Evolutionary conservation across 768 basidiomycete genomes (phyloP), one percentile per base, ranked within the genome.

Genomic region (Porphyrellus cyaneotinctus): DNA sequence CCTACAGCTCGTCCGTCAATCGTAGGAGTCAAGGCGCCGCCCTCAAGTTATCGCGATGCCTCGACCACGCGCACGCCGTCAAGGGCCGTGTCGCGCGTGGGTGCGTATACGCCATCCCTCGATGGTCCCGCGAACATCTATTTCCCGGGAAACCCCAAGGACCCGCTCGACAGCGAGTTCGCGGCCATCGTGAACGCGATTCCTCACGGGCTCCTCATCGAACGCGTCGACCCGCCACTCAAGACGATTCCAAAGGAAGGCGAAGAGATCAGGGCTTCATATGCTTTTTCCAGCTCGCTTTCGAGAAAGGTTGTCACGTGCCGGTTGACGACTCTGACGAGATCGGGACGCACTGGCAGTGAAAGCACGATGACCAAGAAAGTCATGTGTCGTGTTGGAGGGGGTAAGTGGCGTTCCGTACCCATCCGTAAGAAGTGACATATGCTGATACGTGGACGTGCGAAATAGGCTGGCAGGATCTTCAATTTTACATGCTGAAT

Each of bases 341-440:
- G 91, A 43, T 72, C 79, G 12, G 77, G 75, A 64, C 74, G 69
- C 20, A 64, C 69, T 32, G 67, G 75, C 44, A 74, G 75, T 51
- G 62, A 70, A 58, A 49, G 56, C 46, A 73, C 71, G 43, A 78
- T 72, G 58, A 75, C 76, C 59, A 91, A 87, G 81, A 94, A 91
- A 70, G 91, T 94, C 28, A 88, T 95, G 86, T 91, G 87, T 71
- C 84, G 91, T 54, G 87, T 94, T 56, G 91, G 91, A 42, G 90
- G 88, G 69, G 89, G 89, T 85, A 58, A 64, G 83, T 75, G 7
- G 38, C n/a, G 31, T 49, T 46, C 48, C 26, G 14, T 39, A 13
- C 9, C 23, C 28, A 2, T 42, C n/a, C n/a, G 23, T 53, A 54
- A 46, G 0, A 15, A 5, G 6, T 18, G 23, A 3, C 5, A 3